phyloP scores from a whole-genome alignment of 31 red algal species.

The Bonnemaisonia californica region DNA sequence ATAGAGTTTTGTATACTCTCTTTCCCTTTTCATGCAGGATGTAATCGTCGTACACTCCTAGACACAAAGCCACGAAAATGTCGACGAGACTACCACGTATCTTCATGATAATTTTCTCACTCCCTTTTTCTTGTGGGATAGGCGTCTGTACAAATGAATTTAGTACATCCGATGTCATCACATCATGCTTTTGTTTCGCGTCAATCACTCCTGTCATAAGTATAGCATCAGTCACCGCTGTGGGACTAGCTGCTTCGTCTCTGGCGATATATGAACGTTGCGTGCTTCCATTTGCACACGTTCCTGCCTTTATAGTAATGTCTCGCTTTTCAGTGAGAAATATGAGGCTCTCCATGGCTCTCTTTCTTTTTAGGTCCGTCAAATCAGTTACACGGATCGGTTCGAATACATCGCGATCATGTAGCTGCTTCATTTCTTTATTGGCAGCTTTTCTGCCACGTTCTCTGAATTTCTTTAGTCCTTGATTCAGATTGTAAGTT shows the following conservation, averaged over 20 bases:
- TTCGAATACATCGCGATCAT: slow-evolving; percentile 1
- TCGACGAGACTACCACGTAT: not conserved
- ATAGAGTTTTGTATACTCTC: slow-evolving; percentile 14
- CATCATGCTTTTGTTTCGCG: slow-evolving; percentile 18
- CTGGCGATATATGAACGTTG: not conserved
- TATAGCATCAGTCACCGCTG: slow-evolving; percentile 24
- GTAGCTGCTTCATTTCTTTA: slow-evolving; percentile 27
- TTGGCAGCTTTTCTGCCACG: too few relatives aligned
- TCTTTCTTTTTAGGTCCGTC: not conserved
- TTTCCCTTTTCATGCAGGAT: too few relatives aligned
- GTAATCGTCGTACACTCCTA: not conserved
- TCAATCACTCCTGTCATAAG: slow-evolving; percentile 1
- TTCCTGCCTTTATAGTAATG: slow-evolving; percentile 10
- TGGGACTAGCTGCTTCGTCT: slow-evolving; percentile 15
- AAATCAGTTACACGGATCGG: not conserved
- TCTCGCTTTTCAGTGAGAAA: slow-evolving; percentile 11
- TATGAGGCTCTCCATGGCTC: slow-evolving; percentile 6
- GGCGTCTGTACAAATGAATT: slow-evolving; percentile 23
- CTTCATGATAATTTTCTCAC: not conserved
- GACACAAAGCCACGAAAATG: not conserved
- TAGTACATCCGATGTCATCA: slow-evolving; percentile 11
- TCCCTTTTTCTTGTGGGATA: too few relatives aligned
- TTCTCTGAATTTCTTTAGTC: too few relatives aligned
- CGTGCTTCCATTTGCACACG: not conserved
- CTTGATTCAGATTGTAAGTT: too few relatives aligned